phyloP scores from a whole-genome alignment of 1,284 basidiomycete species.

The Stygiomarasmius scandens region DNA sequence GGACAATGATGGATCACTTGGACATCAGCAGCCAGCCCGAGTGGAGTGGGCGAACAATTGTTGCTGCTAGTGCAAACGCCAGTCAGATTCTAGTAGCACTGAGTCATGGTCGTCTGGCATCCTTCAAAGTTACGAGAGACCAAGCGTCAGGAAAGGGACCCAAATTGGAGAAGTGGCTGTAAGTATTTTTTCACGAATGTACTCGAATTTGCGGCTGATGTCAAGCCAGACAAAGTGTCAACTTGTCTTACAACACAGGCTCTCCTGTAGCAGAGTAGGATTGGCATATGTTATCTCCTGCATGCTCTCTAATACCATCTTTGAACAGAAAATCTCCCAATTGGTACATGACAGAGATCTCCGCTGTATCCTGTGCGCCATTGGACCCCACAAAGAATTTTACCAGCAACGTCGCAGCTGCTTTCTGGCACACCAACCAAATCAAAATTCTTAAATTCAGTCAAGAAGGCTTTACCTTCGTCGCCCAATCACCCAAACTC shows the following conservation, averaged over 20 bases:
- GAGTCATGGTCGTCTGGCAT: constrained; percentile 55
- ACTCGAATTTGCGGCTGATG: not conserved
- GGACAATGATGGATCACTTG: not conserved
- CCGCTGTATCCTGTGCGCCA: constrained; percentile 65
- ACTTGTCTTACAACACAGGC: not conserved
- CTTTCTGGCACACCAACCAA: constrained; percentile 76
- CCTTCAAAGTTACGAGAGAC: constrained; percentile 51
- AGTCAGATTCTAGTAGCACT: constrained; percentile 71
- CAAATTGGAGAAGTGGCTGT: not conserved
- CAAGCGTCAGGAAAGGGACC: too few species aligned
- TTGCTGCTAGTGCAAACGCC: constrained; percentile 67
- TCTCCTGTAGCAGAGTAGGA: not conserved
- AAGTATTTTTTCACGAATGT: not conserved
- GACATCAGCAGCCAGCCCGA: constrained; percentile 10
- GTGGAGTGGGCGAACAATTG: constrained; percentile 41
- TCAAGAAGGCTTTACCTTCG: constrained; percentile 38
- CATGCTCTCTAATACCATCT: not conserved
- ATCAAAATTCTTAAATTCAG: constrained; percentile 58
- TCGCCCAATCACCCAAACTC: constrained; percentile 48
- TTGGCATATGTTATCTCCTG: constrained; percentile 14
- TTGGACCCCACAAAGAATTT: constrained; percentile 50
- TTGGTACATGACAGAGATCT: constrained; percentile 49
- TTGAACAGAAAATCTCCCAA: constrained; percentile 5
- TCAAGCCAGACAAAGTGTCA: not conserved
- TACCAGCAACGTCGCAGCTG: constrained; percentile 57